Percentiles rank a stretch among this genome's conserved stretches.
phyloP scores from a whole-genome alignment of 805 yeast genomes.

The Cyberlindnera mrakii region DNA sequence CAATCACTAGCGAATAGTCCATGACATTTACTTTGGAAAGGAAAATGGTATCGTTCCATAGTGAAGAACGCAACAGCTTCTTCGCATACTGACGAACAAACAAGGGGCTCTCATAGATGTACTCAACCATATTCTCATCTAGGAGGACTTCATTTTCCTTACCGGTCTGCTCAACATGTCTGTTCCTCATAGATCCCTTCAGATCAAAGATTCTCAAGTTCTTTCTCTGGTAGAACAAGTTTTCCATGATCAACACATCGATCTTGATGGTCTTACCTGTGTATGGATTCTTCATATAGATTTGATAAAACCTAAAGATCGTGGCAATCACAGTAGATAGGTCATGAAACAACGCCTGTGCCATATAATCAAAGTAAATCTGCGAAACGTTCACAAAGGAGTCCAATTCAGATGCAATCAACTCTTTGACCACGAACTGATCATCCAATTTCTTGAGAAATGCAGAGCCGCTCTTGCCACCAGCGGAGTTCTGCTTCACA shows the following conservation, averaged over 20 bases:
- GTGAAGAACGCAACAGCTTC: constrained; percentile 73
- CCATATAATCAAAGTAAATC: constrained; percentile 90
- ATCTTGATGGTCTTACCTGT: constrained; percentile 74
- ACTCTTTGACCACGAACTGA: constrained; percentile 81
- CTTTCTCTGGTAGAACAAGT: constrained; percentile 77
- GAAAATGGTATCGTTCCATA: constrained; percentile 93
- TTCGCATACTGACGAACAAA: constrained; percentile 92
- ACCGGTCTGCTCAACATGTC: constrained; percentile 96
- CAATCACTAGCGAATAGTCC: constrained; percentile 96
- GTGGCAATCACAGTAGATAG: constrained; percentile 92
- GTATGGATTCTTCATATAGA: constrained; percentile 74
- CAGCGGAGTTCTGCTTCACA: constrained; percentile 90
- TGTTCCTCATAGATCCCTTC: constrained; percentile 95
- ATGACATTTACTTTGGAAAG: constrained; percentile 95
- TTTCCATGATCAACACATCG: constrained; percentile 95
- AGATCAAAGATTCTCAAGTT: constrained; percentile 87
- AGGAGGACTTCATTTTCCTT: constrained; percentile 87
- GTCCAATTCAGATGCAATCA: constrained; percentile 83
- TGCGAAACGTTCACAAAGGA: constrained; percentile 95
- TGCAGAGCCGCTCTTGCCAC: constrained; percentile 95
- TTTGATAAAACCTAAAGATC: constrained; percentile 92
- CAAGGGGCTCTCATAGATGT: constrained; percentile 91
- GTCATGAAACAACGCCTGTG: constrained; percentile 91
- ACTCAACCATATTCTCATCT: constrained; percentile 98
- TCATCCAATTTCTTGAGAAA: constrained; percentile 90